phyloP scores from a whole-genome alignment of 2,329 filamentous ascomycete genomes.

The Xylariales sp. region DNA sequence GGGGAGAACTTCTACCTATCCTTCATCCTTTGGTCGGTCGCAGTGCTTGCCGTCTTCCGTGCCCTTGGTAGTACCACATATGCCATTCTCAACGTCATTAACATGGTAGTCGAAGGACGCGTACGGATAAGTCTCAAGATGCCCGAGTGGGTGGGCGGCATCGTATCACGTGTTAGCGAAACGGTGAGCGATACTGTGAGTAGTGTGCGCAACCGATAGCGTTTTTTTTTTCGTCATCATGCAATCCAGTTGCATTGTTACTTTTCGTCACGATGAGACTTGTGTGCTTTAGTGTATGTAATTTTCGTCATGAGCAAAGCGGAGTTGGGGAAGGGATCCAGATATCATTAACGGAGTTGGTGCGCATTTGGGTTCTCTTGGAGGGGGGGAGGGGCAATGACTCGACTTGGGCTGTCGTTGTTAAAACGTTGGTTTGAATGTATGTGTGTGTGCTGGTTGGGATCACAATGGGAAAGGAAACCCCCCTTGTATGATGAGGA shows the following conservation, averaged over 20 bases:
- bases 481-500: neutral
- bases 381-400: neutral
- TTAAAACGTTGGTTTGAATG: constrained; percentile 9
- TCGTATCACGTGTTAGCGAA: constrained; percentile 57
- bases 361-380: constrained; percentile 9
- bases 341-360: constrained; percentile 21
- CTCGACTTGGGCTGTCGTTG: constrained; percentile 4
- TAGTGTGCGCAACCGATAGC: constrained; percentile 40
- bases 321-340: constrained; percentile 17
- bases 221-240: neutral
- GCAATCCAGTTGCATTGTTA: neutral
- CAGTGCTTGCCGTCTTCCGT: constrained; percentile 85
- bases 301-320: constrained; percentile 3
- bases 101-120: constrained; percentile 87
- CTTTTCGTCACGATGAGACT: constrained; percentile 1
- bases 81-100: constrained; percentile 83
- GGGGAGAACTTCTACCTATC: constrained; percentile 89
- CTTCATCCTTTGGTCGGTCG: constrained; percentile 94
- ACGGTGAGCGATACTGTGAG: constrained; percentile 61
- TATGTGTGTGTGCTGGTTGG: constrained; percentile 21
- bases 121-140: constrained; percentile 70
- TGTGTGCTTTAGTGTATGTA: constrained; percentile 4
- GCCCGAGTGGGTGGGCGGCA: constrained; percentile 58
- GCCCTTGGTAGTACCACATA: constrained; percentile 85
- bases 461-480: neutral